Percentiles rank a stretch among this genome's conserved stretches.
Conservation (phyloP, 495 filamentous ascomycete genomes). For the Viridothelium virens region DNA sequence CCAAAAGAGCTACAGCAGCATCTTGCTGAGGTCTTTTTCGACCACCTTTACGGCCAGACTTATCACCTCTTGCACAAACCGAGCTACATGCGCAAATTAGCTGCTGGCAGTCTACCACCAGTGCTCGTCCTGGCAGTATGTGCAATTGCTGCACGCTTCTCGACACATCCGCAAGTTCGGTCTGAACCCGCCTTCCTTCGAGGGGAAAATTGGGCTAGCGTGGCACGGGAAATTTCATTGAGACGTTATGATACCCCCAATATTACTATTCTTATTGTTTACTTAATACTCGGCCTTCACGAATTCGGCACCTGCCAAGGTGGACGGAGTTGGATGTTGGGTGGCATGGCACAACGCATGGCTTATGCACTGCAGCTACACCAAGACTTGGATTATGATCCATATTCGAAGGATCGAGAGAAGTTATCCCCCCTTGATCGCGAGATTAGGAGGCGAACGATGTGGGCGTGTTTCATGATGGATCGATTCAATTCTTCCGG, state of each 20-base stretch:
- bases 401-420: constrained; percentile 49
- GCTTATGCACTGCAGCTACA: constrained; percentile 93
- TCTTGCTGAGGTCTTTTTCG: constrained; percentile 89
- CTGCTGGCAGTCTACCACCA: constrained; percentile 61
- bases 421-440: constrained; percentile 80
- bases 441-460: constrained; percentile 83
- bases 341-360: constrained; percentile 92
- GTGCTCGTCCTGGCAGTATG: constrained; percentile 87
- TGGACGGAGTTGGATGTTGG: constrained; percentile 88
- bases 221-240: constrained; percentile 74
- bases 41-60: constrained; percentile 89
- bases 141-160: constrained; percentile 87
- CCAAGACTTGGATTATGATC: constrained; percentile 84
- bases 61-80: constrained; percentile 96
- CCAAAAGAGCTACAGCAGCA: constrained; percentile 88
- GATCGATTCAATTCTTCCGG: constrained; percentile 95
- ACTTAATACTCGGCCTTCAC: constrained; percentile 81
- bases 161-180: constrained; percentile 82
- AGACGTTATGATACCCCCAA: constrained; percentile 89
- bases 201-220: constrained; percentile 80
- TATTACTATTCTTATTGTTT: constrained; percentile 85
- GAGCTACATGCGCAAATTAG: constrained; percentile 77
- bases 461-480: constrained; percentile 98
- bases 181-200: constrained; percentile 80
- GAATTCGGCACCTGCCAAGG: constrained; percentile 97